phyloP scores from a whole-genome alignment of 2,329 filamentous ascomycete species.

The Aspergillus niger region DNA sequence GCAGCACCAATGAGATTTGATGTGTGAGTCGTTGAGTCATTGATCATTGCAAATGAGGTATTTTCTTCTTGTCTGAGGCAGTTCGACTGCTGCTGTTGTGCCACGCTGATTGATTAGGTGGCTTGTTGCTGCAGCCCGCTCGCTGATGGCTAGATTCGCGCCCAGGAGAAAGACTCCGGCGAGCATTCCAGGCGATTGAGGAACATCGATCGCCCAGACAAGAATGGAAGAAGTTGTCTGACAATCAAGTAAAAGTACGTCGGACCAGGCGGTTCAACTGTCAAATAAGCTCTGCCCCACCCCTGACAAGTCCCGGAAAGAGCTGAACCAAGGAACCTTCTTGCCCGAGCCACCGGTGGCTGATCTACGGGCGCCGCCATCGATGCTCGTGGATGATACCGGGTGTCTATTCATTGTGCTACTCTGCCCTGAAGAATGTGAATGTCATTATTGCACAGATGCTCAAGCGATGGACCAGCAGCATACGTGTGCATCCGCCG shows the following conservation, averaged over 20 bases:
- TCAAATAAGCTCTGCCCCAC: not conserved
- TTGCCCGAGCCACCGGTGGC: not conserved
- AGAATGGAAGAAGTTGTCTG: too few species aligned
- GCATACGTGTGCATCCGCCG: conserved; percentile 18
- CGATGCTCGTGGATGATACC: not conserved
- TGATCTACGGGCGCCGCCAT: not conserved
- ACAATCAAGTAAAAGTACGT: too few species aligned
- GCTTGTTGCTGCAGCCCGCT: not conserved
- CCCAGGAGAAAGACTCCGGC: too few species aligned
- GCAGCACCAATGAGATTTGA: not conserved
- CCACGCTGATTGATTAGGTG: not conserved
- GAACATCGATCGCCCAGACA: too few species aligned
- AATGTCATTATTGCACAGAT: conserved; percentile 6
- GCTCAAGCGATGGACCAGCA: not conserved
- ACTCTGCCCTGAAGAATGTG: not conserved
- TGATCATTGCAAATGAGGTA: not conserved
- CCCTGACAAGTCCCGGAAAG: not conserved
- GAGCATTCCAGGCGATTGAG: too few species aligned
- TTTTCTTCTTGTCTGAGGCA: not conserved
- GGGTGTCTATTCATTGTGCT: not conserved
- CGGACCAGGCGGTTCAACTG: too few species aligned
- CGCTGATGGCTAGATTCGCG: too few species aligned
- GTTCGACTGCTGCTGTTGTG: not conserved
- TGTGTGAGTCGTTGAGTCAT: not conserved
- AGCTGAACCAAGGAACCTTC: not conserved